Percentiles rank a stretch among this genome's conserved stretches.
These are phyloP conservation scores for Hypoxylon rickii DNA, from an alignment of 495 filamentous ascomycete species.

Conservation along the genomic window DNA sequence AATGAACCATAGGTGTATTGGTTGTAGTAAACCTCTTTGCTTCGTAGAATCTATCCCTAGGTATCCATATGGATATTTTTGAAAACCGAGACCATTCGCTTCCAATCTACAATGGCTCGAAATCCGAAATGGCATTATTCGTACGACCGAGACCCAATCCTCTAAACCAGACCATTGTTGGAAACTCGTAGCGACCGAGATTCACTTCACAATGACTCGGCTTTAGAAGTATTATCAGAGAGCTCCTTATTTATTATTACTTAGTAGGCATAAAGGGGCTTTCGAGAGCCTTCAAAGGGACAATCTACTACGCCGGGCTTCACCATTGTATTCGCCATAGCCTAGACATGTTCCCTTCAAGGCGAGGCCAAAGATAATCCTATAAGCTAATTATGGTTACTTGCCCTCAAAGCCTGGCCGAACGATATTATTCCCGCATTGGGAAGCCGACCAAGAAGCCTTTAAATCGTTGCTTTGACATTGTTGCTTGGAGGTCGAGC, in stretches of 20 bases:
- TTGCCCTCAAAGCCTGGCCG: neutral
- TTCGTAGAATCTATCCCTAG: no score
- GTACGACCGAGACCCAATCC: no score
- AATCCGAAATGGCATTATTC: no score
- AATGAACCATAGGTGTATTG: no score
- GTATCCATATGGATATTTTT: no score
- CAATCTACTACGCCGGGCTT: neutral
- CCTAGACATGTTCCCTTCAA: constrained; percentile 1
- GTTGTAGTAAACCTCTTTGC: no score
- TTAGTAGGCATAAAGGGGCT: constrained; percentile 7
- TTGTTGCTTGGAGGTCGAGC: constrained; percentile 20
- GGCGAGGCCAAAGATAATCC: constrained; percentile 4
- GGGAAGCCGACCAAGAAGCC: constrained; percentile 20
- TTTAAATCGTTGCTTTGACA: constrained; percentile 36
- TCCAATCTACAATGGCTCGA: no score
- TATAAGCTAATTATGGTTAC: constrained; percentile 5
- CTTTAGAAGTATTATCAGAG: constrained; percentile 6
- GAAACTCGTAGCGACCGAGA: neutral
- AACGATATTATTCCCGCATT: constrained; percentile 23
- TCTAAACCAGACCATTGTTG: no score
- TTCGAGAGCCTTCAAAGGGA: constrained; percentile 1
- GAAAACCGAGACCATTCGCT: no score
- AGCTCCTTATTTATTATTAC: neutral
- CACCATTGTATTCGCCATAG: constrained; percentile 5
- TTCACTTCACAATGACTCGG: constrained; percentile 14